Conservation (phyloP, 495 filamentous ascomycete species). For the Aspergillus funiculosus region DNA sequence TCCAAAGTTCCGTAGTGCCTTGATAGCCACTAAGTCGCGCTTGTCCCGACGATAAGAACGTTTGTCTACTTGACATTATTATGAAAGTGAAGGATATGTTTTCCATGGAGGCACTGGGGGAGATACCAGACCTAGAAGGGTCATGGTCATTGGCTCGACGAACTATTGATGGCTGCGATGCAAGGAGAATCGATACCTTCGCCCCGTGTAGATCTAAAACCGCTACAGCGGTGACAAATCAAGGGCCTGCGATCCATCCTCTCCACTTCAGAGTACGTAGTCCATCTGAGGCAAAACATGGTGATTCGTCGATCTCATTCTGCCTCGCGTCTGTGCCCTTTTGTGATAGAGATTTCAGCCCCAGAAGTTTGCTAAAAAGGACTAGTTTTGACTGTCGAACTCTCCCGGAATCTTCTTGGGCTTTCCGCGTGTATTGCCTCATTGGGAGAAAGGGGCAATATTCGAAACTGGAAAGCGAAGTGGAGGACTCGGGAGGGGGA, state of each 20-base stretch:
- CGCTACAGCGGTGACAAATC: slow-evolving; percentile 39
- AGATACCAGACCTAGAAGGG: neutral
- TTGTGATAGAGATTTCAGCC: slow-evolving; percentile 37
- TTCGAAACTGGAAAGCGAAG: slow-evolving; percentile 5
- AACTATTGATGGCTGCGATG: slow-evolving; percentile 34
- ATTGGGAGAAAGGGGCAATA: slow-evolving; percentile 8
- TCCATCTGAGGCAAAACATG: slow-evolving; percentile 20
- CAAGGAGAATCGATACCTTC: slow-evolving; percentile 35
- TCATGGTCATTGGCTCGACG: slow-evolving; percentile 19
- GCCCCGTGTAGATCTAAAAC: slow-evolving; percentile 36
- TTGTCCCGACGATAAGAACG: slow-evolving; percentile 16
- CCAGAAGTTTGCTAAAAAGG: slow-evolving; percentile 9
- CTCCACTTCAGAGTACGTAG: slow-evolving; percentile 15
- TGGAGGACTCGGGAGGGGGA: neutral
- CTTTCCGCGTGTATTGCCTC: slow-evolving; percentile 21
- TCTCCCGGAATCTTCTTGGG: slow-evolving; percentile 21
- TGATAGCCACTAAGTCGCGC: slow-evolving; percentile 10
- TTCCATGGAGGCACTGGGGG: neutral
- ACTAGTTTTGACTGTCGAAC: slow-evolving; percentile 19
- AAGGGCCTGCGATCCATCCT: slow-evolving; percentile 27
- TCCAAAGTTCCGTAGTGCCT: slow-evolving; percentile 8
- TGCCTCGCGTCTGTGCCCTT: slow-evolving; percentile 25
- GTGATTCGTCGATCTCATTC: slow-evolving; percentile 34
- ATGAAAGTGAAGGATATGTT: slow-evolving; percentile 2
- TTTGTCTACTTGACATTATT: slow-evolving; percentile 3